phyloP scores from a whole-genome alignment of 2,329 filamentous ascomycete species.

The Apiospora sp. region DNA sequence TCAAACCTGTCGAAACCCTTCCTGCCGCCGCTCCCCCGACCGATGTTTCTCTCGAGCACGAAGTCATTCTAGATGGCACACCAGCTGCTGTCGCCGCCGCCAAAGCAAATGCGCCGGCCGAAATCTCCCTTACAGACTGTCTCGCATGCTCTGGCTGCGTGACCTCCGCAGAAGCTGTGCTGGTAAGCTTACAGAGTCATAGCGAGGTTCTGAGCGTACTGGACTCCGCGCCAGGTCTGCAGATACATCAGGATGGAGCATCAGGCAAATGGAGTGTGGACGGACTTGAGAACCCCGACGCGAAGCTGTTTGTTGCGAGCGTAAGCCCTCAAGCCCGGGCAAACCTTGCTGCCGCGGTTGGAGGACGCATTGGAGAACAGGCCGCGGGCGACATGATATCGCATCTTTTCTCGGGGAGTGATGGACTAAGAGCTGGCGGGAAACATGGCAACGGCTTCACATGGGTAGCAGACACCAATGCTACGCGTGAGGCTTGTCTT shows the following conservation, averaged over 20 bases:
- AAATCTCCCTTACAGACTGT: slow-evolving; percentile 96
- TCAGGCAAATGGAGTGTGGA: slow-evolving; percentile 50
- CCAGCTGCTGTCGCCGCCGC: slow-evolving; percentile 64
- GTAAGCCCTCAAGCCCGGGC: slow-evolving; percentile 92
- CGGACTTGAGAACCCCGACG: slow-evolving; percentile 64
- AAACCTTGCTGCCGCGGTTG: slow-evolving; percentile 85
- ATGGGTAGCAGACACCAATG: slow-evolving; percentile 91
- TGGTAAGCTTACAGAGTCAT: slow-evolving; percentile 94
- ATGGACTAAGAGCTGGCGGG: slow-evolving; percentile 75
- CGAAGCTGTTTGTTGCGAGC: slow-evolving; percentile 87
- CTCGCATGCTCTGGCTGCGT: slow-evolving; percentile 98
- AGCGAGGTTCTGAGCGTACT: slow-evolving; percentile 86
- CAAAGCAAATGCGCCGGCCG: slow-evolving; percentile 71
- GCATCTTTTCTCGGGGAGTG: slow-evolving; percentile 75
- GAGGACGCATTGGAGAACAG: slow-evolving; percentile 72
- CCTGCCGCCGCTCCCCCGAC: slow-evolving; percentile 65
- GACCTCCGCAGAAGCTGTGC: slow-evolving; percentile 95
- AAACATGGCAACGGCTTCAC: slow-evolving; percentile 79
- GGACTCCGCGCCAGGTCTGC: slow-evolving; percentile 68
- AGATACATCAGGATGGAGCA: slow-evolving; percentile 44
- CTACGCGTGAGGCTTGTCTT: slow-evolving; percentile 82
- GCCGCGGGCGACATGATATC: slow-evolving; percentile 85
- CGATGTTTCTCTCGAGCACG: slow-evolving; percentile 63
- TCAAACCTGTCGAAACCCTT: slow-evolving; percentile 95
- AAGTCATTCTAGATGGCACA: slow-evolving; percentile 89